These are phyloP conservation scores for Mrakia blollopis DNA, from an alignment of 768 basidiomycete genomes.

Conservation along the genomic window DNA sequence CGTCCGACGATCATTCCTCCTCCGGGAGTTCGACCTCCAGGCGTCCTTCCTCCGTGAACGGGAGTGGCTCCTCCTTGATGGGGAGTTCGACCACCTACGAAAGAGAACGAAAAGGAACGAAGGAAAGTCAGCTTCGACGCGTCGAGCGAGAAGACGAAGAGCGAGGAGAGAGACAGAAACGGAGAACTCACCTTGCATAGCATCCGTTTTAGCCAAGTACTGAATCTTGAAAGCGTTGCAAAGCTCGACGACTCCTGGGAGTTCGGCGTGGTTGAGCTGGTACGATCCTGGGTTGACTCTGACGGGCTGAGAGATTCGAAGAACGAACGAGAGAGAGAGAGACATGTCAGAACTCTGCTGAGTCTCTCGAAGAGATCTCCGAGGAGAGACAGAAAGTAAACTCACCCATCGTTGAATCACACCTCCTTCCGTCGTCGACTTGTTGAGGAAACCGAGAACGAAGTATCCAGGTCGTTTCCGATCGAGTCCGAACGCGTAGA, in stretches of 20 bases:
- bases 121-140: constrained; percentile 7
- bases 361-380: too few relatives aligned
- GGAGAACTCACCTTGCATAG: not conserved
- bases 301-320: constrained; percentile 56
- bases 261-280: constrained; percentile 81
- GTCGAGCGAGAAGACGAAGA: not conserved
- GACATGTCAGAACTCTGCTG: too few relatives aligned
- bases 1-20: not conserved
- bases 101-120: constrained; percentile 56
- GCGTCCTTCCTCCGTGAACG: constrained; percentile 22
- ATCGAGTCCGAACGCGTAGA: constrained; percentile 92
- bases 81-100: constrained; percentile 69
- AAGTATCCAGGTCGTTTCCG: constrained; percentile 87
- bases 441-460: constrained; percentile 85
- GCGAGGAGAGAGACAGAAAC: not conserved
- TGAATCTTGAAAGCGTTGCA: constrained; percentile 91
- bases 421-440: constrained; percentile 64
- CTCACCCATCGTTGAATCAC: constrained; percentile 87
- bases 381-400: constrained; percentile 30
- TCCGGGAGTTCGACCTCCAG: constrained; percentile 3
- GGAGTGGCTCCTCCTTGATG: constrained; percentile 48
- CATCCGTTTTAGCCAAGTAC: constrained; percentile 35
- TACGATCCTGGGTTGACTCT: constrained; percentile 84
- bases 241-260: constrained; percentile 83
- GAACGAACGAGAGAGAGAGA: too few relatives aligned